phyloP scores from a whole-genome alignment of 2,329 filamentous ascomycete species.

The Blastomyces gilchristii region DNA sequence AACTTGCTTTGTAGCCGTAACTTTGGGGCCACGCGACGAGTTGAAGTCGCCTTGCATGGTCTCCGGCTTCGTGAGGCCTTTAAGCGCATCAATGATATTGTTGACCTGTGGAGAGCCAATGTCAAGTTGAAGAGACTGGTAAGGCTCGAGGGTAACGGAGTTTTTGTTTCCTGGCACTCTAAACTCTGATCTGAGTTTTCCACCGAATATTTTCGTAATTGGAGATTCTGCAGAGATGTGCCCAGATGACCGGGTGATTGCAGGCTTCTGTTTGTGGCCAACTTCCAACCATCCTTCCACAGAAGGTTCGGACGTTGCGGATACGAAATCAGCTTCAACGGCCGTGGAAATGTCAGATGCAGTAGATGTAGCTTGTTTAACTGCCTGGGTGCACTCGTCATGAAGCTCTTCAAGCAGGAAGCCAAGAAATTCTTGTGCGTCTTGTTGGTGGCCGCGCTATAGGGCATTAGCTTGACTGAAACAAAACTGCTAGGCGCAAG shows the following conservation, averaged over 20 bases:
- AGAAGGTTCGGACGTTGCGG: conserved; percentile 29
- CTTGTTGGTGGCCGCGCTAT: conserved; percentile 88
- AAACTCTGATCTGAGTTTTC: conserved; percentile 80
- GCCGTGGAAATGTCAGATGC: conserved; percentile 39
- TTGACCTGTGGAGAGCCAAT: conserved; percentile 79
- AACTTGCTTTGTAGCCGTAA: conserved; percentile 80
- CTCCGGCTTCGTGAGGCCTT: conserved; percentile 72
- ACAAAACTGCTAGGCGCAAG: not conserved
- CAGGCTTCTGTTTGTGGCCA: conserved; percentile 77
- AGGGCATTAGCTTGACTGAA: conserved; percentile 17
- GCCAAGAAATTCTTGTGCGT: conserved; percentile 92
- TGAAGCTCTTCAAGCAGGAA: conserved; percentile 87
- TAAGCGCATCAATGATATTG: conserved; percentile 86
- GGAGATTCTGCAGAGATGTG: conserved; percentile 63
- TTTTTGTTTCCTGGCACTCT: conserved; percentile 76
- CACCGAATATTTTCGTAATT: conserved; percentile 88
- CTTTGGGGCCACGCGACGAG: conserved; percentile 64
- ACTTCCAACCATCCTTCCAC: conserved; percentile 85
- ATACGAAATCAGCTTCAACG: conserved; percentile 31
- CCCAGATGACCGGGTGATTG: conserved; percentile 78
- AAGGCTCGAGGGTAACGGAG: conserved; percentile 86
- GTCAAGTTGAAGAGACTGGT: conserved; percentile 87
- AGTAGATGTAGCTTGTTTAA: conserved; percentile 44
- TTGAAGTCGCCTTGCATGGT: conserved; percentile 76
- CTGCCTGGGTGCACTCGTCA: conserved; percentile 76